Conservation (phyloP, 768 basidiomycete species). For the Cubamyces lactineus region DNA sequence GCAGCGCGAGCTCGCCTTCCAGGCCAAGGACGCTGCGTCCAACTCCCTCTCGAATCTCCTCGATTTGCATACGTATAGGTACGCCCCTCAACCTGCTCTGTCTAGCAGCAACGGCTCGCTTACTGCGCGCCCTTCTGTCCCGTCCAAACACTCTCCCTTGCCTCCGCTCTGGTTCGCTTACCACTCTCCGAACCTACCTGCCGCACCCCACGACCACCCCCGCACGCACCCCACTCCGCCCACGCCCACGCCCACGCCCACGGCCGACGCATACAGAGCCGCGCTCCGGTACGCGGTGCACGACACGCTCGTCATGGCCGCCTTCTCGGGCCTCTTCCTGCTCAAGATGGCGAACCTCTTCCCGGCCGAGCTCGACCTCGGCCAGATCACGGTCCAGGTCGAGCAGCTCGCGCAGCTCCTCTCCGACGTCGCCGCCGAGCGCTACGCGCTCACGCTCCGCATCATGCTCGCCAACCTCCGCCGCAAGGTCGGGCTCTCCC, state of each 20-base stretch:
- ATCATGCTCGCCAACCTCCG: constrained; percentile 93
- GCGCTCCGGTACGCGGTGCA: constrained; percentile 93
- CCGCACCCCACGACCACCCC: not conserved
- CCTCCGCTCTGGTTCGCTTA: too few species aligned
- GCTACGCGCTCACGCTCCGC: constrained; percentile 90
- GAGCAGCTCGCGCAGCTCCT: constrained; percentile 89
- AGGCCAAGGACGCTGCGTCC: constrained; percentile 91
- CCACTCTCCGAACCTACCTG: too few species aligned
- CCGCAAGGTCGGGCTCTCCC: constrained; percentile 75
- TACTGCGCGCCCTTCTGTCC: not conserved
- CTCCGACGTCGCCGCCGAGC: constrained; percentile 91
- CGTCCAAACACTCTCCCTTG: too few species aligned
- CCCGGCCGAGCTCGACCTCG: constrained; percentile 80
- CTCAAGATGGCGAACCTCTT: constrained; percentile 95
- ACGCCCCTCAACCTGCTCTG: not conserved
- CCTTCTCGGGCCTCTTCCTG: constrained; percentile 89
- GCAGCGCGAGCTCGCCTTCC: constrained; percentile 92
- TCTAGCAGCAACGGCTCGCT: not conserved
- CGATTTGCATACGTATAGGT: constrained; percentile 81
- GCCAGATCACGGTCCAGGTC: constrained; percentile 77
- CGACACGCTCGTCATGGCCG: constrained; percentile 88
- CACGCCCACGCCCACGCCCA: not conserved
- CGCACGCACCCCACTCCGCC: not conserved
- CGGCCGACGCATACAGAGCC: constrained; percentile 57
- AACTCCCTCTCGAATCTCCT: constrained; percentile 85